Evolutionary conservation across 2,329 filamentous ascomycete species (phyloP), one percentile per base, ranked within the genome.

Genomic region (Colletotrichum trifolii): DNA sequence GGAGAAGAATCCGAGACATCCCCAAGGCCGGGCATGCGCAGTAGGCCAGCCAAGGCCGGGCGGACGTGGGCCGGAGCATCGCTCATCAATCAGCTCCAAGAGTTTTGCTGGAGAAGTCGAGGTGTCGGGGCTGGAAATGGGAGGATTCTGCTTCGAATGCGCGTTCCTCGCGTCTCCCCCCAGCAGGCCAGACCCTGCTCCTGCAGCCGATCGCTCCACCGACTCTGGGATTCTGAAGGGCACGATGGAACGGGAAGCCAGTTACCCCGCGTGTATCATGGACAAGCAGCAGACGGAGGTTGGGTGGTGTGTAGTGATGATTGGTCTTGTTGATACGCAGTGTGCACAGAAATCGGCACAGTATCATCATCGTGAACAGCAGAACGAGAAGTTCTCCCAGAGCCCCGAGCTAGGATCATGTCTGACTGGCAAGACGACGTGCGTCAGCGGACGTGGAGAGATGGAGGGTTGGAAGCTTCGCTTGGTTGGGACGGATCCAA

Each of bases 261-360:
- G 49, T 65, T 65, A 61, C 62, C 57, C 62, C 57, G 50, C 62
- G 53, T 46, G 46, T 46, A 55, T 50, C 6, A 52, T 50, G 50
- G 45, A 36, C 50, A 54, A 61, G 36, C 46, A 35, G 40, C 25
- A 47, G 47, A 33, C 13, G 46, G 42, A 53, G 60, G 40, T 17
- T 43, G 45, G 52, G 42, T 13, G 50, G 45, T 17, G n/a, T 39
- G 17, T 15, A 50, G 2, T 33, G 38, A n/a, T 54, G 56, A 54
- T 55, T 64, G 50, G 61, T 39, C 39, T 47, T 6, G 15, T 15
- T 11, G 15, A 15, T 33, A 17, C 43, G n/a, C 13, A 11, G 43
- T 46, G 43, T 7, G 8, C 43, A 9, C 43, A n/a, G 43, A 8
- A 17, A 40, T 40, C 9, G 38, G 9, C 38, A 10, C 38, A 40